Evolutionary conservation across 2,329 filamentous ascomycete species (phyloP).

Genomic region (Reticulascus tulasneorum): DNA sequence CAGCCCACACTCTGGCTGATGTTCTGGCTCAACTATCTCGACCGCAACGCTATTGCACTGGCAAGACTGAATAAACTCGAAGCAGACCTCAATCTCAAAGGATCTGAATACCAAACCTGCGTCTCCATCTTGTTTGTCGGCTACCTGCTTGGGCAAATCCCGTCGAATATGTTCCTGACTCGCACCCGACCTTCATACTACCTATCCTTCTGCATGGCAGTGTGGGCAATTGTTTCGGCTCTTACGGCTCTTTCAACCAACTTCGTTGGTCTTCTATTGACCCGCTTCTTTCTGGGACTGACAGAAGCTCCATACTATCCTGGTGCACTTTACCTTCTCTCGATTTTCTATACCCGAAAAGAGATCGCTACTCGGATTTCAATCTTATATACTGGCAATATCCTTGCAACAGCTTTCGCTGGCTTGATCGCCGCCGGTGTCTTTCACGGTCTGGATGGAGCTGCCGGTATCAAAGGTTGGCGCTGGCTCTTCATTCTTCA

Average conservation of each 20-base stretch:
- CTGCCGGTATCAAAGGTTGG: conserved; percentile 51
- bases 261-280: conserved; percentile 20
- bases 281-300: conserved; percentile 22
- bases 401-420: conserved; percentile 22
- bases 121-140: conserved; percentile 16
- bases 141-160: conserved; percentile 25
- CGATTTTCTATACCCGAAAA: conserved; percentile 26
- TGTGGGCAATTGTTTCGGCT: conserved; percentile 23
- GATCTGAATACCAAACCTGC: conserved; percentile 16
- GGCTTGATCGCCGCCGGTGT: conserved; percentile 21
- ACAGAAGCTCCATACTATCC: conserved; percentile 27
- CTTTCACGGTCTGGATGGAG: conserved; percentile 16
- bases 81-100: conserved; percentile 44
- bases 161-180: conserved; percentile 12
- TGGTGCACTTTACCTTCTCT: conserved; percentile 21
- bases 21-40: conserved; percentile 22
- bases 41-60: conserved; percentile 54
- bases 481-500: conserved; percentile 82
- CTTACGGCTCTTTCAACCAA: conserved; percentile 22
- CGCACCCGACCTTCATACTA: conserved; percentile 9
- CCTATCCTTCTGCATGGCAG: conserved; percentile 10
- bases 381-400: conserved; percentile 23
- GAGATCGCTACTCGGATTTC: conserved; percentile 22
- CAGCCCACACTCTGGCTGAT: not conserved
- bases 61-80: conserved; percentile 51